Base-by-base conservation (phyloP, 208 protist genomes). In the Trypanosoma mega region DNA sequence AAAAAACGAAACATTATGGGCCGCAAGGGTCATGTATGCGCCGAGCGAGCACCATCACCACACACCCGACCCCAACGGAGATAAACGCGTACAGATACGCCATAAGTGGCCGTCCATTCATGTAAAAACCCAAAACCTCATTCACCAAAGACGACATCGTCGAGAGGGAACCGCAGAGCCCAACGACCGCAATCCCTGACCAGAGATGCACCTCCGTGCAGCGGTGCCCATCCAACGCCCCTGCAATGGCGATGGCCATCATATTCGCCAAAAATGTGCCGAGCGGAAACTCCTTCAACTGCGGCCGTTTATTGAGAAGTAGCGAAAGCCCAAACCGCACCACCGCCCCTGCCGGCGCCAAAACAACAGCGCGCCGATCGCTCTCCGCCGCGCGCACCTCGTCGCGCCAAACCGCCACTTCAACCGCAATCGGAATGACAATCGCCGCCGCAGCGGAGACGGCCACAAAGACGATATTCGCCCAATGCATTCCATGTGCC, bases 61-160 rank as follows among this genome's bases (percentile, higher is more conserved):
- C 50, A 31, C 66, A 34, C 7, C 65, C 58, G 11, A 76, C 16
- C 16, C 46, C 74, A 1, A 83, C 14, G 0, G 81, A 74, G 1
- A 70, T 18, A 24, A 80, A 37, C 1, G 48, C 67, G 37, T 88
- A 88, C 0, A 67, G 3, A 60, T 85, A 85, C 3, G 68, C 60
- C 45, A 74, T 45, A 11, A 14, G 30, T 1, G 62, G 45, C 8
- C 51, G 36, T 0, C 51, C 68, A 3, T 47, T 27, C 5, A 30
- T 31, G 51, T 82, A 68, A 39, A 85, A 69, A 12, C 29, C 50
- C 27, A 73, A 45, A 0, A 72, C 24, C 45, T 88, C 81, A 21
- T 71, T 76, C 4, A 80, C 74, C 48, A 78, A 66, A 2, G 81
- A 76, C 2, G 81, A 85, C 9, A 85, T 74, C 21, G 77, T 88